phyloP scores from a whole-genome alignment of 2,329 filamentous ascomycete genomes.

The Pestalotiopsis sp. region DNA sequence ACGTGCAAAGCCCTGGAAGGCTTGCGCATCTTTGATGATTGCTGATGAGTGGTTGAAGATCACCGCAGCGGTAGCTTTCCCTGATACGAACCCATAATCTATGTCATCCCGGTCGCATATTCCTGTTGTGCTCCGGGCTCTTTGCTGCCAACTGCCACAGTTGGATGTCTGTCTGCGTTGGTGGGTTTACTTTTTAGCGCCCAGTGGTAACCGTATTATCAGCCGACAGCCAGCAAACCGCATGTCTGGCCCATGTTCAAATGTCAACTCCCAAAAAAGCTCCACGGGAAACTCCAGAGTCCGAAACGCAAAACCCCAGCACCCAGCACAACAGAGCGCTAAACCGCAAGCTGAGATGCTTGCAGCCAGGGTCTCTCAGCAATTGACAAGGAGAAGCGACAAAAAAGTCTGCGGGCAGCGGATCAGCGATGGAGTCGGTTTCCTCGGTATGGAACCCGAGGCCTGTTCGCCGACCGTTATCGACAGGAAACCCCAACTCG shows the following conservation, averaged over 20 bases:
- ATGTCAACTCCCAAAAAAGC: neutral
- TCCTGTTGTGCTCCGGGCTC: neutral
- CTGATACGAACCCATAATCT: neutral
- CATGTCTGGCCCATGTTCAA: neutral
- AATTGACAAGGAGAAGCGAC: neutral
- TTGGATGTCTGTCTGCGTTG: neutral
- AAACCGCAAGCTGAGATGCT: neutral
- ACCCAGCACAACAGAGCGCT: neutral
- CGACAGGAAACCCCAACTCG: neutral
- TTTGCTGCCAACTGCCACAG: too few relatives aligned
- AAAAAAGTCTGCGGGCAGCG: neutral
- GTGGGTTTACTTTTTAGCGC: neutral
- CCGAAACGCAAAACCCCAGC: neutral
- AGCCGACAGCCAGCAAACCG: too few relatives aligned
- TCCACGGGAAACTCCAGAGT: neutral
- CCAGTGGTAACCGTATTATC: neutral
- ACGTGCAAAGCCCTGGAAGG: neutral
- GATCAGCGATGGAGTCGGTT: neutral
- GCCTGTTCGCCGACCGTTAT: neutral
- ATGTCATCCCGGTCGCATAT: neutral
- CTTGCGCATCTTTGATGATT: neutral
- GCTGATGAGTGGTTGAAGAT: neutral
- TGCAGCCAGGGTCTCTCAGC: neutral
- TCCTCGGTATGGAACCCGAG: neutral
- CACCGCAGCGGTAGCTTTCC: neutral